Evolutionary conservation across 2,329 filamentous ascomycete genomes (phyloP), one percentile per base, ranked within the genome.

Genomic region (Didymellaceae sp.): DNA sequence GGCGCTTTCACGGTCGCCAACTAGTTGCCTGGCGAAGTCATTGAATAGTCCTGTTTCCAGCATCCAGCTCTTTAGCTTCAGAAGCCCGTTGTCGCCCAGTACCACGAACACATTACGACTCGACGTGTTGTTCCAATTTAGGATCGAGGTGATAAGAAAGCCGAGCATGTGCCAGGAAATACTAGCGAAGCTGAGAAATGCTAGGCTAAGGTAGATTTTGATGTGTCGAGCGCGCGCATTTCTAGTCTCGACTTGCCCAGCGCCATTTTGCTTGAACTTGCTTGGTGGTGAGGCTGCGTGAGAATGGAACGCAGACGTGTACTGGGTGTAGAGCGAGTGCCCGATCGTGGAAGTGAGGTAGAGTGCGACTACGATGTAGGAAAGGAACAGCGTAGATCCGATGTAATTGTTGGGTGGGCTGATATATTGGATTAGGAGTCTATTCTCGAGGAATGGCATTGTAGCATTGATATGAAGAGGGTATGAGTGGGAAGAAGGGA

Each of bases 161-260:
- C 54, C 59, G 13, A 67, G 59, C 68, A 72, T 71, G 38, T 70
- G 55, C 34, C 62, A 69, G 0, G 65, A 67, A 1, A 71, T 44
- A 2, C 58, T 58, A 3, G 57, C 54, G 44, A 73, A 71, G 43
- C 61, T 67, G 21, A 68, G 40, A 1, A 59, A 55, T 2, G 66
- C 63, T 5, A 71, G 52, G 20, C 59, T 53, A 5, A 59, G 50
- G 43, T 70, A 68, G 31, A 66, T 62, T 11, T 63, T 64, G 38
- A 70, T 54, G 16, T 68, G 65, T 9, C 59, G 55, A 13, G 47
- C 52, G 14, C 61, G 60, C 18, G 58, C 65, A 25, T 45, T 31
- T 17, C 56, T 54, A 5, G 61, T 47, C 13, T 54, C 46, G 26
- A 55, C 39, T 10, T 33, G 49, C 8, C 34, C 50, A 46, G 41